phyloP scores from a whole-genome alignment of 345 rosid species.

The Acer yangbiense region DNA sequence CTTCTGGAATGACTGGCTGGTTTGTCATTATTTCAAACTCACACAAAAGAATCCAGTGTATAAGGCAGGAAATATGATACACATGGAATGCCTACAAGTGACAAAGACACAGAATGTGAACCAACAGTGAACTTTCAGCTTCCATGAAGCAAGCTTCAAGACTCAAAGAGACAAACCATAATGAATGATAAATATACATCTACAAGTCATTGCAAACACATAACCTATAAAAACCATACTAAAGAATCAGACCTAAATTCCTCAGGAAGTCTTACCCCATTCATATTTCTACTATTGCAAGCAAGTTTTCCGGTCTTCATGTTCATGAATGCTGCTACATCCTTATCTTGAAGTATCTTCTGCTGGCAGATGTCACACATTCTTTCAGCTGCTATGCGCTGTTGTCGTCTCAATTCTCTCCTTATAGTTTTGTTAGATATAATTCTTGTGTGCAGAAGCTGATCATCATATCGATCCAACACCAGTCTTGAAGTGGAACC shows the following conservation, averaged over 20 bases:
- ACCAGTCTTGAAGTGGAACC: conserved; percentile 49
- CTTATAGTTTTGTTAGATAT: conserved; percentile 62
- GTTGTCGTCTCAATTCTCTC: conserved; percentile 82
- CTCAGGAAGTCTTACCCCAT: conserved; percentile 55
- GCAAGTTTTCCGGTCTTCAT: conserved; percentile 77
- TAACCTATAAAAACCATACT: conserved; percentile 13
- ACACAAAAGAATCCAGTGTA: conserved; percentile 88
- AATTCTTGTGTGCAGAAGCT: conserved; percentile 50
- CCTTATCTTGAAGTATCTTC: conserved; percentile 85
- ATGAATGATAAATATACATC: conserved; percentile 6
- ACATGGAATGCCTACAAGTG: conserved; percentile 76
- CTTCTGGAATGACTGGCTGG: conserved; percentile 44
- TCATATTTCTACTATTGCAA: conserved; percentile 76
- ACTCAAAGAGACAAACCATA: neutral
- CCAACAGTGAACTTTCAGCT: neutral
- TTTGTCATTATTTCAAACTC: conserved; percentile 62
- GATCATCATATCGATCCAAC: conserved; percentile 57
- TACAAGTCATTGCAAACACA: neutral
- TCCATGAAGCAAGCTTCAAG: neutral
- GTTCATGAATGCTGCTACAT: conserved; percentile 79
- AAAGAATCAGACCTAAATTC: neutral
- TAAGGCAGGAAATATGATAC: conserved; percentile 84
- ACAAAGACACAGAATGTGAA: conserved; percentile 4
- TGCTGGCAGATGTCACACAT: conserved; percentile 92
- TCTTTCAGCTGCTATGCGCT: conserved; percentile 75